Base-by-base conservation (phyloP, 169 alveolate genomes). In the Cryptosporidium meleagridis region DNA sequence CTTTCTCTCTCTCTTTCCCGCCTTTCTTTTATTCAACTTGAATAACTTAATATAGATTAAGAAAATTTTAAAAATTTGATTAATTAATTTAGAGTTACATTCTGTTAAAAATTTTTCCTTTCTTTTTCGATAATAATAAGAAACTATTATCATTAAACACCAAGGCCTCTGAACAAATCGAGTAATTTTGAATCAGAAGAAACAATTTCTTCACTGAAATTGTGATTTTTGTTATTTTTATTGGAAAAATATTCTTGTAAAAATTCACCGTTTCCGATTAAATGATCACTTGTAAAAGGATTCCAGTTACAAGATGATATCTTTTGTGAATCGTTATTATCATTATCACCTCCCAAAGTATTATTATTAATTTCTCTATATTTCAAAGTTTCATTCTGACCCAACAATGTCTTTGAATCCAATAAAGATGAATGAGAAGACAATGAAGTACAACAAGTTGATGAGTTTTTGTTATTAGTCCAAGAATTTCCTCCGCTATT, bases 101-200 rank as follows among this genome's bases (percentile, higher is more conserved):
- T 31, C 33, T 31, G 33, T 31, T 31, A 31, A 31, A 31, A 31
- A 31, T 31, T 0, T 31, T 31, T 31, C 33, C 33, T 2, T 31
- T 31, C 33, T 31, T 31, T 31, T 31, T n/a, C n/a, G n/a, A n/a
- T 31, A 31, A 31, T 2, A 31, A 31, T 31, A 31, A 31, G n/a
- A 31, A 31, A 29, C 33, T 29, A 31, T 2, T 31, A 31, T 31
- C 2, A 31, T 62, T 48, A 80, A 39, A 62, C 75, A 59, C 89
- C 89, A 23, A 80, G 45, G 10, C 68, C 89, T 31, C 65, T 45
- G 33, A 80, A 80, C 21, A 80, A 26, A 33, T 80, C 89, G 7
- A 80, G 65, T 26, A 80, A 44, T 29, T 80, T 80, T 29, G 75
- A 80, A 29, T 59, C 75, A 26, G 59, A 37, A 18, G 75, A 65